These are phyloP conservation scores for Alnus glutinosa DNA, from an alignment of 306 rosid species.

Conservation along the genomic window DNA sequence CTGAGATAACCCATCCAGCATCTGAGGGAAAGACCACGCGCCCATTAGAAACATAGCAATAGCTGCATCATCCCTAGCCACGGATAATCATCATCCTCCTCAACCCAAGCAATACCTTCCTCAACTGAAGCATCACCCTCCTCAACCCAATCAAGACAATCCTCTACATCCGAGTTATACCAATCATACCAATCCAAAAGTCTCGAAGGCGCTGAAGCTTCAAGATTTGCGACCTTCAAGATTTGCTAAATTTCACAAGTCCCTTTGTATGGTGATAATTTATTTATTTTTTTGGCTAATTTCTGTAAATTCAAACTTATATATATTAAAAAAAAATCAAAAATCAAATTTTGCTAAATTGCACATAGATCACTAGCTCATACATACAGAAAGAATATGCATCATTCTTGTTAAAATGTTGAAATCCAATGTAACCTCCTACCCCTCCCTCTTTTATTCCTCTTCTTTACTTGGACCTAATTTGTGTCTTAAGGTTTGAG, in stretches of 20 bases:
- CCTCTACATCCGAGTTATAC: too few species aligned
- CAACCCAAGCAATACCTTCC: too few species aligned
- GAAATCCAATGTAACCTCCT: not conserved
- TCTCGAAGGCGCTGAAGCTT: too few species aligned
- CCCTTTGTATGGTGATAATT: not conserved
- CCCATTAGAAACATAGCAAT: too few species aligned
- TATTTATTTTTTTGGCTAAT: not conserved
- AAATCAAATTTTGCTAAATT: not conserved
- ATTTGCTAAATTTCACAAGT: not conserved
- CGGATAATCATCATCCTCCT: too few species aligned
- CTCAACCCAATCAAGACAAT: too few species aligned
- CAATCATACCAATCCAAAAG: too few species aligned
- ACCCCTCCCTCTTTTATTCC: not conserved
- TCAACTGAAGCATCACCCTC: too few species aligned
- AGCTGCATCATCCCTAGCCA: too few species aligned
- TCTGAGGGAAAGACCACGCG: too few species aligned
- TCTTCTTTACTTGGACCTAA: not conserved
- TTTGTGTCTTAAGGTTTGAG: not conserved
- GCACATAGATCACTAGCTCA: not conserved
- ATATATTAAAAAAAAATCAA: not conserved
- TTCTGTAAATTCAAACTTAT: not conserved
- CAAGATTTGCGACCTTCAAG: too few species aligned
- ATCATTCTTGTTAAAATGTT: not conserved
- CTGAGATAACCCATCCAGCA: too few species aligned
- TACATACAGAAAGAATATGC: not conserved